Evolutionary conservation across 352 stramenopile species (phyloP).

Genomic region (Pythium sp.): DNA sequence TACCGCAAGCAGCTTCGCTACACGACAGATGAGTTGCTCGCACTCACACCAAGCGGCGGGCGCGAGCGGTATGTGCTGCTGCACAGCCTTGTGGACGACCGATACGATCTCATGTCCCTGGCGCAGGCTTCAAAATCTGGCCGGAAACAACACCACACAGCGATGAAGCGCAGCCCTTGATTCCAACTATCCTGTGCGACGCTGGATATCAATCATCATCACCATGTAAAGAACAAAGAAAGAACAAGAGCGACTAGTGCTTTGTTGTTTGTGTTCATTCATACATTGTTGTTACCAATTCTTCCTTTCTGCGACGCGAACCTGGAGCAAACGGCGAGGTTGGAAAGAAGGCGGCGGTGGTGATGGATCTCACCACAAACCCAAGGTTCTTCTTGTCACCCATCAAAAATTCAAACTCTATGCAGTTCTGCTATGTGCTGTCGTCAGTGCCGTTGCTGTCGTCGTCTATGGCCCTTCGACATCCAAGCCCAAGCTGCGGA

Average conservation of each 20-base stretch:
- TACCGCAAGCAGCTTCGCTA: slow-evolving; percentile 85
- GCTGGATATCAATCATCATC: not conserved
- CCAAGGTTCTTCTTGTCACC: not conserved
- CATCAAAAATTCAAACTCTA: slow-evolving; percentile 14
- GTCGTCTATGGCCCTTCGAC: slow-evolving; percentile 43
- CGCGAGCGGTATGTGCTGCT: slow-evolving; percentile 81
- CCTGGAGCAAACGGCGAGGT: not conserved
- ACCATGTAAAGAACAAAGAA: slow-evolving; percentile 3
- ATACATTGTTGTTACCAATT: not conserved
- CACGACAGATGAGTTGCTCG: slow-evolving; percentile 71
- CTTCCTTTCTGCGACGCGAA: slow-evolving; percentile 5
- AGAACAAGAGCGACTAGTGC: not conserved
- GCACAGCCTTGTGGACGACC: slow-evolving; percentile 81
- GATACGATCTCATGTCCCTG: slow-evolving; percentile 87
- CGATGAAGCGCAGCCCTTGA: slow-evolving; percentile 17
- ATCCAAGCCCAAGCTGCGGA: slow-evolving; percentile 66
- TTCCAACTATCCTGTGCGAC: not conserved
- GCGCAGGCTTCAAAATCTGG: slow-evolving; percentile 38
- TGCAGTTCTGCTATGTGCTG: slow-evolving; percentile 2
- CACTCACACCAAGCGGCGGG: slow-evolving; percentile 43
- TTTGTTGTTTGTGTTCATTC: slow-evolving; percentile 1
- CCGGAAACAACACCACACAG: slow-evolving; percentile 24
- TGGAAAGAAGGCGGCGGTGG: not conserved
- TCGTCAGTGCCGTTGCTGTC: not conserved
- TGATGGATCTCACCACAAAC: too few species aligned